Evolutionary conservation across 2,329 filamentous ascomycete genomes (phyloP).

Genomic region (Pseudocercospora crystallina): DNA sequence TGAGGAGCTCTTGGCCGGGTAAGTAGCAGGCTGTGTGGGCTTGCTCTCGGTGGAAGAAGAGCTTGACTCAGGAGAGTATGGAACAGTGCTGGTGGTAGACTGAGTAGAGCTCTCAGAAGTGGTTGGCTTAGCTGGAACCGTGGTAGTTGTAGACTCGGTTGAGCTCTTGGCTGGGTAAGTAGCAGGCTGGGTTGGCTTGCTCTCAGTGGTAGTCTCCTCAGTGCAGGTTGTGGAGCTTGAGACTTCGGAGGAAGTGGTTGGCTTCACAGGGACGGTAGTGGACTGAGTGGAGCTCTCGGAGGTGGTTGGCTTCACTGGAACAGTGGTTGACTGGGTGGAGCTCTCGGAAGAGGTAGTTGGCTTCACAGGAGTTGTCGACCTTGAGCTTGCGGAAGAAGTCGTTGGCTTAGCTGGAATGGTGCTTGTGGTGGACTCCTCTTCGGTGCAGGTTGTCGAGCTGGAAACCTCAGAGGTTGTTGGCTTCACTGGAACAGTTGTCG

Average conservation of each 20-base stretch:
- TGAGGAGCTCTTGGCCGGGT: not conserved
- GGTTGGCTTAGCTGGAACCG: no score
- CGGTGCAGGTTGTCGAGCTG: no score
- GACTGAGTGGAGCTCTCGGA: not conserved
- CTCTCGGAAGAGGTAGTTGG: not conserved
- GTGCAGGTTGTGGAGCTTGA: not conserved
- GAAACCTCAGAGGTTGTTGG: not conserved
- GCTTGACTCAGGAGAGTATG: not conserved
- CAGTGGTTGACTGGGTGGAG: slow-evolving; percentile 10
- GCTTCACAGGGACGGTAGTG: not conserved
- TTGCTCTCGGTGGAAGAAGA: slow-evolving; percentile 2
- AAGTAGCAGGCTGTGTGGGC: not conserved
- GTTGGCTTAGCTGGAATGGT: no score
- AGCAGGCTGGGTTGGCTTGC: not conserved
- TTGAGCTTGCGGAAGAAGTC: no score
- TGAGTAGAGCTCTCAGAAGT: no score
- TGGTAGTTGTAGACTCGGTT: not conserved
- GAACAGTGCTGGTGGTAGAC: not conserved
- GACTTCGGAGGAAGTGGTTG: no score
- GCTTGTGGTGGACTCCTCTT: no score
- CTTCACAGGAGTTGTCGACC: no score
- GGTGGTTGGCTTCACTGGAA: slow-evolving; percentile 5
- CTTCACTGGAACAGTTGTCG: not conserved
- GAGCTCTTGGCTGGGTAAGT: slow-evolving; percentile 3
- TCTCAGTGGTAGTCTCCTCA: slow-evolving; percentile 2